A percentile compares a stretch with the other conserved stretches of the same genome.
These are phyloP conservation scores for Boletus pseudo-olivaceus DNA, from an alignment of 768 basidiomycete species.

Conservation along the genomic window DNA sequence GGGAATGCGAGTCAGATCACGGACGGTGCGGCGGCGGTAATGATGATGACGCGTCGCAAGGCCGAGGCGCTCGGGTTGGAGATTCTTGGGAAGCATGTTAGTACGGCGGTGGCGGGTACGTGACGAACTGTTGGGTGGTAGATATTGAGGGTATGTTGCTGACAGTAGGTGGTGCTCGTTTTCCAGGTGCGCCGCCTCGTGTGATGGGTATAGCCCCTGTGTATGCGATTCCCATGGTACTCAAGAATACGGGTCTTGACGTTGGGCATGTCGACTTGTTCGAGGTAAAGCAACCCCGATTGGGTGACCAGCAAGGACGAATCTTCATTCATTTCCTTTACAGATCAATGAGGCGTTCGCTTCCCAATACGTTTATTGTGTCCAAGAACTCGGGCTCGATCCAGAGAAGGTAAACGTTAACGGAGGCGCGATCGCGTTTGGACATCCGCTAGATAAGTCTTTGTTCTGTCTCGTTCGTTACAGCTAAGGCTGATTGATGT, in stretches of 20 bases:
- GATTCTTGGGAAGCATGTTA: slow-evolving; percentile 75
- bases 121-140: neutral
- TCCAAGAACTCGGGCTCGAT: slow-evolving; percentile 62
- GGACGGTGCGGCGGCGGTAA: slow-evolving; percentile 77
- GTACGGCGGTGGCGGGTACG: slow-evolving; percentile 65
- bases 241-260: slow-evolving; percentile 63
- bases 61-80: slow-evolving; percentile 71
- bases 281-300: slow-evolving; percentile 46
- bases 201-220: slow-evolving; percentile 88
- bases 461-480: neutral
- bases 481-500: slow-evolving; percentile 7
- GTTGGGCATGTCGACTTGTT: slow-evolving; percentile 73
- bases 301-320: neutral
- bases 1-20: slow-evolving; percentile 86
- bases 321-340: neutral
- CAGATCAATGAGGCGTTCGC: slow-evolving; percentile 94
- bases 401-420: slow-evolving; percentile 79
- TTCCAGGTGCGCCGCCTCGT: slow-evolving; percentile 64
- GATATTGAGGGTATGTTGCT: neutral
- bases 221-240: slow-evolving; percentile 76
- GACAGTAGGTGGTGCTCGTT: neutral
- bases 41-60: slow-evolving; percentile 77
- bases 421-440: slow-evolving; percentile 86
- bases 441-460: slow-evolving; percentile 76
- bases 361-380: slow-evolving; percentile 72